phyloP scores from a whole-genome alignment of 2,329 filamentous ascomycete genomes.

The Dothiorella sarmentorum region DNA sequence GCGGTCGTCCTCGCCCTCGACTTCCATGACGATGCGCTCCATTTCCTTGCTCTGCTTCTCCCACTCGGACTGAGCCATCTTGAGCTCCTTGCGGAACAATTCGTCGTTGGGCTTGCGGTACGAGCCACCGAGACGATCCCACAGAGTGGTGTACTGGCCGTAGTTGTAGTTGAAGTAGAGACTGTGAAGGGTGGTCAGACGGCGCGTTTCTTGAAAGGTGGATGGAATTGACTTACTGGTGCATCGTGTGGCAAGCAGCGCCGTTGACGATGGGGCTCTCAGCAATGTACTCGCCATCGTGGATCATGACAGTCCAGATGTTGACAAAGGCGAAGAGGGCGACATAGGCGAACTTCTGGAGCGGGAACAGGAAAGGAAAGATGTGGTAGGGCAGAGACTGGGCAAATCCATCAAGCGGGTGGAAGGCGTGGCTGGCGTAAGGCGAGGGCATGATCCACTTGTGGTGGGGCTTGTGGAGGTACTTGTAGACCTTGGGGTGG shows the following conservation, averaged over 20 bases:
- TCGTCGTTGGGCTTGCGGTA: conserved; percentile 83
- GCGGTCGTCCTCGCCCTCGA: conserved; percentile 57
- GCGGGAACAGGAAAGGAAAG: conserved; percentile 87
- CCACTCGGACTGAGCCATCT: conserved; percentile 81
- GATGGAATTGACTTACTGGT: conserved; percentile 64
- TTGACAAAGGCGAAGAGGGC: conserved; percentile 88
- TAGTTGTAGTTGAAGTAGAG: conserved; percentile 80
- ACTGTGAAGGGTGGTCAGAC: conserved; percentile 3
- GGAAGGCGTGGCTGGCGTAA: conserved; percentile 89
- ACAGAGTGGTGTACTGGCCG: conserved; percentile 88
- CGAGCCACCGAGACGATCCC: conserved; percentile 83
- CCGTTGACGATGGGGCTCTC: conserved; percentile 92
- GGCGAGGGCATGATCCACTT: conserved; percentile 99
- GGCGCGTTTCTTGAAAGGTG: conserved; percentile 22
- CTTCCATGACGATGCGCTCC: conserved; percentile 71
- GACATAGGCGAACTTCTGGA: conserved; percentile 88
- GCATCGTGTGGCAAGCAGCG: conserved; percentile 88
- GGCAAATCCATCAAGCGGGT: conserved; percentile 85
- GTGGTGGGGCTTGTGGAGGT: conserved; percentile 94
- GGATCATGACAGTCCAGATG: conserved; percentile 94
- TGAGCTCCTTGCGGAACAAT: conserved; percentile 78
- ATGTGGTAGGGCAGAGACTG: conserved; percentile 91
- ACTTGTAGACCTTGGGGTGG: conserved; percentile 77
- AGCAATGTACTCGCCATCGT: conserved; percentile 91
- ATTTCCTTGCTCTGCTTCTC: conserved; percentile 71